phyloP scores from a whole-genome alignment of 768 basidiomycete species.

The Podaxis carcinomalis region DNA sequence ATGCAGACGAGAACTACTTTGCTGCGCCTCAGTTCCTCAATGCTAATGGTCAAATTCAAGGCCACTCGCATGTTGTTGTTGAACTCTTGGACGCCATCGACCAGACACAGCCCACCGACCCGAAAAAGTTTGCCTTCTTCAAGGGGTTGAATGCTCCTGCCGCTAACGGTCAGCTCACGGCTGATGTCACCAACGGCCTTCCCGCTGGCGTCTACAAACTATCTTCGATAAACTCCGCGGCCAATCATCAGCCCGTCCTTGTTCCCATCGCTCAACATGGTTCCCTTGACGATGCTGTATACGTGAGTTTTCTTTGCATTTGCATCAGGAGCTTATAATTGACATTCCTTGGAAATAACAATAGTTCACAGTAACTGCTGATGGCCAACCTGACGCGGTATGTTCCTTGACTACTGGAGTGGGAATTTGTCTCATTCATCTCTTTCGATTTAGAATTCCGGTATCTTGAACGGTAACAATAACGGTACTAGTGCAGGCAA shows the following conservation, averaged over 20 bases:
- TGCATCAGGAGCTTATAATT: not conserved
- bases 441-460: not conserved
- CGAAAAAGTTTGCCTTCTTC: slow-evolving; percentile 55
- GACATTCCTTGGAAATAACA: not conserved
- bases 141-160: slow-evolving; percentile 42
- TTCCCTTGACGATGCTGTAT: slow-evolving; percentile 50
- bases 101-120: slow-evolving; percentile 43
- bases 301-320: slow-evolving; percentile 32
- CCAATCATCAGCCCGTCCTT: slow-evolving; percentile 58
- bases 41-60: slow-evolving; percentile 44
- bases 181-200: slow-evolving; percentile 49
- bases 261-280: slow-evolving; percentile 61
- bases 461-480: not conserved
- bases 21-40: slow-evolving; percentile 52
- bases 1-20: slow-evolving; percentile 48
- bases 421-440: not conserved
- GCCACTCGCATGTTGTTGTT: slow-evolving; percentile 57
- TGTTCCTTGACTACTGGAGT: not conserved
- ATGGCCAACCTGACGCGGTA: slow-evolving; percentile 10
- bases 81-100: slow-evolving; percentile 39
- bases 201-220: slow-evolving; percentile 57
- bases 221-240: slow-evolving; percentile 51
- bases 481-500: not conserved
- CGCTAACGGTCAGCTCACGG: slow-evolving; percentile 42
- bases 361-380: slow-evolving; percentile 15